Evolutionary conservation across 1,139 yeast species (phyloP).

Genomic region (Nematodospora anomalae): DNA sequence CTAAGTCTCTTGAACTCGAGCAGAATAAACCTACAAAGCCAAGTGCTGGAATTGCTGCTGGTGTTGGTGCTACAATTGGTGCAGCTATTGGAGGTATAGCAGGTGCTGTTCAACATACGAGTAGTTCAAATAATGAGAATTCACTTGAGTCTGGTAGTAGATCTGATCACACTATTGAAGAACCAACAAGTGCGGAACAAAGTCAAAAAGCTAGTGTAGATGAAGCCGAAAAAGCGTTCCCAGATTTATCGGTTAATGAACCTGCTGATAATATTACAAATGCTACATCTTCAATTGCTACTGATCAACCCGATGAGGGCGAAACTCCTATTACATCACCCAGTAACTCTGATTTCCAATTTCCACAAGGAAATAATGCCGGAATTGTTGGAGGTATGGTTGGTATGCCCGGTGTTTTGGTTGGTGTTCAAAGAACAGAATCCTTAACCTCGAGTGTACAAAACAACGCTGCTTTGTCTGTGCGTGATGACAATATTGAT

Average conservation of each 20-base stretch:
- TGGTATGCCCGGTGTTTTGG: slow-evolving; percentile 50
- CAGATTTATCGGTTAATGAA: slow-evolving; percentile 19
- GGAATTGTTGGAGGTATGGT: slow-evolving; percentile 44
- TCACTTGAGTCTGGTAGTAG: neutral
- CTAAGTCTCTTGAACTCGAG: slow-evolving; percentile 12
- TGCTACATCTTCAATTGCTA: slow-evolving; percentile 36
- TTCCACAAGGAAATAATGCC: slow-evolving; percentile 44
- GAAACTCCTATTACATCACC: slow-evolving; percentile 63
- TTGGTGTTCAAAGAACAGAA: slow-evolving; percentile 59
- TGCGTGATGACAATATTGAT: slow-evolving; percentile 67
- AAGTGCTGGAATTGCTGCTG: slow-evolving; percentile 13
- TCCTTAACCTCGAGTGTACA: slow-evolving; percentile 89
- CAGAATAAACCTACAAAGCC: slow-evolving; percentile 22
- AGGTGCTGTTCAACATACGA: slow-evolving; percentile 5
- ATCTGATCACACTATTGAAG: slow-evolving; percentile 1
- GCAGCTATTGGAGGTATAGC: slow-evolving; percentile 13
- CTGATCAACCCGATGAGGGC: slow-evolving; percentile 32
- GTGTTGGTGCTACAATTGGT: slow-evolving; percentile 22
- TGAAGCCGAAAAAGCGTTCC: slow-evolving; percentile 18
- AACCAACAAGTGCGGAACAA: slow-evolving; percentile 3
- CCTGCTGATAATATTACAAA: slow-evolving; percentile 24
- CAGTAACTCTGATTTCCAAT: slow-evolving; percentile 51
- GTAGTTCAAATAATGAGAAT: neutral
- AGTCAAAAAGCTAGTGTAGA: slow-evolving; percentile 4
- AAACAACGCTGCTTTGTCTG: slow-evolving; percentile 88